Conservation (phyloP, 2,329 filamentous ascomycete species). For the Chaetomiaceae sp. region DNA sequence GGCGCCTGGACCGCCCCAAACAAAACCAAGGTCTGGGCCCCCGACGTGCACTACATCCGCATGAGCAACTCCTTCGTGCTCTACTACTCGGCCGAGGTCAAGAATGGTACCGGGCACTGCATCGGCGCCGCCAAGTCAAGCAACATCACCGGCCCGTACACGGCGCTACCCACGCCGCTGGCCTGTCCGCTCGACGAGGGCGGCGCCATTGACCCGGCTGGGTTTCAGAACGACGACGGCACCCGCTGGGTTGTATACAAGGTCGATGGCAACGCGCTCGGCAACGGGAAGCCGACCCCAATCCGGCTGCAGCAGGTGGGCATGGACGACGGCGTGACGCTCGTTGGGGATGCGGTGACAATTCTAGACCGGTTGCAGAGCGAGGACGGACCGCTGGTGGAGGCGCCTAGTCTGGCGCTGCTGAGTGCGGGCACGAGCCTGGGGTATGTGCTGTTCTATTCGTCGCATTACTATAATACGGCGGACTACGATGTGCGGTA, state of each 20-base stretch:
- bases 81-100: conserved; percentile 47
- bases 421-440: conserved; percentile 22
- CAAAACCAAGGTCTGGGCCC: conserved; percentile 41
- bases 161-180: conserved; percentile 40
- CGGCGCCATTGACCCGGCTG: conserved; percentile 57
- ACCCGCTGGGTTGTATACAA: conserved; percentile 58
- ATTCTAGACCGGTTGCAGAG: conserved; percentile 38
- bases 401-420: conserved; percentile 50
- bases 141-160: conserved; percentile 45
- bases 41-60: conserved; percentile 40
- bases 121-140: conserved; percentile 49
- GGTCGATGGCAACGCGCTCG: conserved; percentile 53
- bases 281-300: conserved; percentile 45
- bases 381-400: conserved; percentile 49
- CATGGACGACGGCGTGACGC: conserved; percentile 44
- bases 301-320: conserved; percentile 49
- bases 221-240: conserved; percentile 48
- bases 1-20: conserved; percentile 38
- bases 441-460: conserved; percentile 58
- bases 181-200: conserved; percentile 47
- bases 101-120: no score
- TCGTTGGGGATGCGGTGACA: conserved; percentile 40
- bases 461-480: conserved; percentile 51
- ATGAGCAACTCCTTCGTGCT: conserved; percentile 38
- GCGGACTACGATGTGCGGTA: conserved; percentile 52